A percentile compares a stretch with the other conserved stretches of the same genome.
These are phyloP conservation scores for Neopestalotiopsis rosae DNA, from an alignment of 2,329 filamentous ascomycete species.

Conservation along the genomic window DNA sequence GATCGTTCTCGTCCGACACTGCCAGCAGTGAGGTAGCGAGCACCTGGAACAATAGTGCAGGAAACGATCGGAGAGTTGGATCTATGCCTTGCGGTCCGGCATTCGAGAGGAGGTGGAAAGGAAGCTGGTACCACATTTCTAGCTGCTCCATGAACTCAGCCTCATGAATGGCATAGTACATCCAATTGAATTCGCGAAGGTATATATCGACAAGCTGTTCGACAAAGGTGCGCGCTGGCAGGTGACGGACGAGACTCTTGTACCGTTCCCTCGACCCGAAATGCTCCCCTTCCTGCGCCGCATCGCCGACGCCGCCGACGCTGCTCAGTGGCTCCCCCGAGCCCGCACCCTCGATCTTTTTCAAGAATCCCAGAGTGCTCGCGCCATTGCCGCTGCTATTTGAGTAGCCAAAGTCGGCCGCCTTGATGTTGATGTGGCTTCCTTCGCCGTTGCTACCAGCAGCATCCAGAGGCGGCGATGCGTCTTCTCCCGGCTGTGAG, in stretches of 20 bases:
- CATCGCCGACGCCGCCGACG: slow-evolving; percentile 38
- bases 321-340: slow-evolving; percentile 32
- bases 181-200: slow-evolving; percentile 64
- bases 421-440: slow-evolving; percentile 42
- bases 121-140: slow-evolving; percentile 58
- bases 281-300: slow-evolving; percentile 39
- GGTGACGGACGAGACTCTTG: slow-evolving; percentile 61
- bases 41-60: slow-evolving; percentile 64
- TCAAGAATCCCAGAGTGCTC: slow-evolving; percentile 61
- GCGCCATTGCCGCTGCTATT: slow-evolving; percentile 44
- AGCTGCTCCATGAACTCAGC: slow-evolving; percentile 57
- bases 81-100: slow-evolving; percentile 56
- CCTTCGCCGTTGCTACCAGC: slow-evolving; percentile 32
- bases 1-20: slow-evolving; percentile 52
- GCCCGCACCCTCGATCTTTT: slow-evolving; percentile 55
- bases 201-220: slow-evolving; percentile 60
- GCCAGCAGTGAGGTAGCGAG: slow-evolving; percentile 60
- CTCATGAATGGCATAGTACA: slow-evolving; percentile 62
- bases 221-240: slow-evolving; percentile 59
- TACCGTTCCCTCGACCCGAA: slow-evolving; percentile 60
- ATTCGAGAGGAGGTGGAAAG: slow-evolving; percentile 55
- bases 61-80: slow-evolving; percentile 60
- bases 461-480: slow-evolving; percentile 25
- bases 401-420: slow-evolving; percentile 60
- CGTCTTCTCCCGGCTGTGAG: slow-evolving; percentile 26